Percentiles rank a stretch among this genome's conserved stretches.
These are phyloP conservation scores for Triangularia verruculosa DNA, from an alignment of 2,329 filamentous ascomycete genomes.

Conservation along the genomic window DNA sequence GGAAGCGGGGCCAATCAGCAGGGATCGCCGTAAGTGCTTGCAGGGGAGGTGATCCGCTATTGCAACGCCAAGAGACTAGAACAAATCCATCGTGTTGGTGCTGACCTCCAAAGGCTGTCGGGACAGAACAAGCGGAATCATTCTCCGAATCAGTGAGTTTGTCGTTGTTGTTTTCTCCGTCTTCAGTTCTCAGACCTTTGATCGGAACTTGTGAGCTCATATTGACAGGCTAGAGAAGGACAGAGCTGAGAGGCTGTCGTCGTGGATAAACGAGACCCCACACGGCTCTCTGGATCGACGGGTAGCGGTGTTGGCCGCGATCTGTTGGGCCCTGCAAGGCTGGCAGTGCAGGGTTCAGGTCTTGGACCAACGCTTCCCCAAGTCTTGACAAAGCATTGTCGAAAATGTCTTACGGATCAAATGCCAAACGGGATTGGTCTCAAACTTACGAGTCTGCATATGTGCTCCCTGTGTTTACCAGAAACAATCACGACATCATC, in stretches of 20 bases:
- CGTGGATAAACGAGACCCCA: not conserved
- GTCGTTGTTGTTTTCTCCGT: not conserved
- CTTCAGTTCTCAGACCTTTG: too few species aligned
- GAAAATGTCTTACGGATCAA: not conserved
- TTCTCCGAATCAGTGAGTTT: not conserved
- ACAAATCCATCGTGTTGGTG: not conserved
- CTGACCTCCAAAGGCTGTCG: not conserved
- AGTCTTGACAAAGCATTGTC: not conserved
- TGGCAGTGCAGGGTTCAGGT: not conserved
- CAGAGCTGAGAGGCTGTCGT: not conserved
- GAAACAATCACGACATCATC: not conserved
- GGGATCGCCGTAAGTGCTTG: not conserved
- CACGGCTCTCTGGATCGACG: not conserved
- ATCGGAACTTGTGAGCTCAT: not conserved
- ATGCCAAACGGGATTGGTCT: not conserved
- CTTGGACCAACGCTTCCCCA: not conserved
- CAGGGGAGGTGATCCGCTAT: not conserved
- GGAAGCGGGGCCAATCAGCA: not conserved
- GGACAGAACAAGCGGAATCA: not conserved
- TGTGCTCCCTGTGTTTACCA: not conserved
- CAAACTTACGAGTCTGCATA: not conserved
- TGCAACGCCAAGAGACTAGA: not conserved
- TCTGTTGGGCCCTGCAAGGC: slow-evolving; percentile 12
- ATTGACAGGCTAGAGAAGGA: not conserved
- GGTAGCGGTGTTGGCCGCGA: not conserved